A percentile compares a stretch with the other conserved stretches of the same genome.
Conservation (phyloP, 768 basidiomycete species). For the Russula dissimulans region DNA sequence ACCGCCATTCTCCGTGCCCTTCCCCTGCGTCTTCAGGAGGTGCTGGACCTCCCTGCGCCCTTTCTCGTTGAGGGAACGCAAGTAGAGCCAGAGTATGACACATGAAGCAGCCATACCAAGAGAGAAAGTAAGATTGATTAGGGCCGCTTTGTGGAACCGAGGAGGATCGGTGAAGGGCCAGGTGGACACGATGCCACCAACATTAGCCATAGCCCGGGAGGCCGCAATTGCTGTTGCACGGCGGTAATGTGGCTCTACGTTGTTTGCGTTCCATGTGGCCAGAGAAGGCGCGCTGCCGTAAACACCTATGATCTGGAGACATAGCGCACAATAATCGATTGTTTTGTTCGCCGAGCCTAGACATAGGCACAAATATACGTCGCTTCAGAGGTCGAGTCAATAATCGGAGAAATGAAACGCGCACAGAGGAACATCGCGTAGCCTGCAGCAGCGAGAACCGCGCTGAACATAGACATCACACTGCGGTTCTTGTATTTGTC, state of each 20-base stretch:
- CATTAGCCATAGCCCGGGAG: slow-evolving; percentile 20
- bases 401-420: neutral
- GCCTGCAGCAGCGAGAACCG: slow-evolving; percentile 14
- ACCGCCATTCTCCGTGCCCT: neutral
- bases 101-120: neutral
- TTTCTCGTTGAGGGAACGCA: slow-evolving; percentile 1
- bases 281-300: slow-evolving; percentile 23
- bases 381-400: neutral
- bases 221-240: slow-evolving; percentile 25
- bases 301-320: slow-evolving; percentile 26
- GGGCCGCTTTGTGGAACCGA: slow-evolving; percentile 14
- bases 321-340: slow-evolving; percentile 24
- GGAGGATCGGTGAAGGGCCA: slow-evolving; percentile 15
- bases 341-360: slow-evolving; percentile 18
- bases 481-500: slow-evolving; percentile 18
- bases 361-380: neutral
- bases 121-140: slow-evolving; percentile 12
- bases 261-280: slow-evolving; percentile 26
- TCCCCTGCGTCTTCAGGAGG: neutral
- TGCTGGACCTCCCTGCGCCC: slow-evolving; percentile 7
- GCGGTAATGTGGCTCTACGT: slow-evolving; percentile 27
- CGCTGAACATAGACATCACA: slow-evolving; percentile 8
- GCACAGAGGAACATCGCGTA: slow-evolving; percentile 18
- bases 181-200: slow-evolving; percentile 15
- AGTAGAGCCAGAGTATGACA: slow-evolving; percentile 2